phyloP scores from a whole-genome alignment of 169 alveolate species.

The Eimeria acervulina region DNA sequence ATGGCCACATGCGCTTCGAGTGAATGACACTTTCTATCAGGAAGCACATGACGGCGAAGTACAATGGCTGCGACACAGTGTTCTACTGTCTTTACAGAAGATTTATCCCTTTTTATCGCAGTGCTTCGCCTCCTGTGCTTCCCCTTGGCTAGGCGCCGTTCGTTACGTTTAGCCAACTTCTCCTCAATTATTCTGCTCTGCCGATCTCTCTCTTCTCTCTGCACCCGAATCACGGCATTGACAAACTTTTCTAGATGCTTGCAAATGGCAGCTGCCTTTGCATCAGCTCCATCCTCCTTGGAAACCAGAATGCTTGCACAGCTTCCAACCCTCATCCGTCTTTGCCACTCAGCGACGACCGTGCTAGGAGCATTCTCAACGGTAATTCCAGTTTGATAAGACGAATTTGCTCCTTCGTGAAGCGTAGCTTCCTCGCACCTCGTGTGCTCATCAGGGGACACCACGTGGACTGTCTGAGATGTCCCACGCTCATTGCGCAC shows the following conservation, averaged over 20 bases:
- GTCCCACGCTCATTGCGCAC: not conserved
- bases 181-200: conserved; percentile 1
- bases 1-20: not conserved
- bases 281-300: conserved; percentile 3
- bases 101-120: not conserved
- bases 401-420: not conserved
- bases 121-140: not conserved
- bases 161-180: conserved; percentile 9
- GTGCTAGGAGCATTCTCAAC: not conserved
- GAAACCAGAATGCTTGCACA: conserved; percentile 7
- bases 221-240: not conserved
- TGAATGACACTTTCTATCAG: not conserved
- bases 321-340: conserved; percentile 54
- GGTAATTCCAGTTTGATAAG: not conserved
- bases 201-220: conserved; percentile 40
- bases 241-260: conserved; percentile 36
- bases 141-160: conserved; percentile 52
- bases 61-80: not conserved
- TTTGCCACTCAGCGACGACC: conserved; percentile 67
- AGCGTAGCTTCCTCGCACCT: not conserved
- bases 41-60: not conserved
- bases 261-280: conserved; percentile 8
- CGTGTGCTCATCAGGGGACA: not conserved
- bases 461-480: not conserved
- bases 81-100: not conserved